Evolutionary conservation across 2,329 filamentous ascomycete genomes (phyloP).

Genomic region (Aureobasidium pullulans): DNA sequence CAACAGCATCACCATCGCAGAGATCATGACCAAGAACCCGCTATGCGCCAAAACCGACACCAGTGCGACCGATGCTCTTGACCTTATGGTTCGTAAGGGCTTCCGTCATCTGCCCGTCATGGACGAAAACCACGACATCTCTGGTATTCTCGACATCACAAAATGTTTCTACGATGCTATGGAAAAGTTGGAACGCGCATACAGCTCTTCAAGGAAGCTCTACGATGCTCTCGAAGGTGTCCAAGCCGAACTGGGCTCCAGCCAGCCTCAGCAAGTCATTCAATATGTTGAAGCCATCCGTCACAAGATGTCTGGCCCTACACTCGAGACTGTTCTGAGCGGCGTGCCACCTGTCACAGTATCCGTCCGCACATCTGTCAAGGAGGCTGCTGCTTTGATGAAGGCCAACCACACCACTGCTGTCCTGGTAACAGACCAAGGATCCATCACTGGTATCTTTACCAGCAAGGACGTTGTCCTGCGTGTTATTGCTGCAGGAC

Average conservation of each 20-base stretch:
- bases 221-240: conserved; percentile 97
- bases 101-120: conserved; percentile 97
- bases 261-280: conserved; percentile 96
- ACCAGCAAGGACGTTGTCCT: conserved; percentile 99
- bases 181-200: conserved; percentile 97
- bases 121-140: conserved; percentile 99
- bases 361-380: conserved; percentile 90
- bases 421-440: conserved; percentile 90
- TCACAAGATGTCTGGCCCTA: conserved; percentile 95
- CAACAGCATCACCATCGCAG: conserved; percentile 81
- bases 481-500: conserved; percentile 90
- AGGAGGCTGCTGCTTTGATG: conserved; percentile 91
- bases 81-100: conserved; percentile 96
- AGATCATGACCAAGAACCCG: conserved; percentile 99
- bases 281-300: conserved; percentile 96
- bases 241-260: conserved; percentile 90
- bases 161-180: conserved; percentile 99
- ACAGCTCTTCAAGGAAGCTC: conserved; percentile 93
- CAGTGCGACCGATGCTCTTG: conserved; percentile 91
- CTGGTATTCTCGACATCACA: conserved; percentile 94
- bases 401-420: conserved; percentile 98
- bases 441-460: conserved; percentile 96
- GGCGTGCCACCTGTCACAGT: conserved; percentile 90
- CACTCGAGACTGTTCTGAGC: conserved; percentile 86
- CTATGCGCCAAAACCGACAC: conserved; percentile 96